These are phyloP conservation scores for Babesia ovata DNA, from an alignment of 169 alveolate species.

Conservation along the genomic window DNA sequence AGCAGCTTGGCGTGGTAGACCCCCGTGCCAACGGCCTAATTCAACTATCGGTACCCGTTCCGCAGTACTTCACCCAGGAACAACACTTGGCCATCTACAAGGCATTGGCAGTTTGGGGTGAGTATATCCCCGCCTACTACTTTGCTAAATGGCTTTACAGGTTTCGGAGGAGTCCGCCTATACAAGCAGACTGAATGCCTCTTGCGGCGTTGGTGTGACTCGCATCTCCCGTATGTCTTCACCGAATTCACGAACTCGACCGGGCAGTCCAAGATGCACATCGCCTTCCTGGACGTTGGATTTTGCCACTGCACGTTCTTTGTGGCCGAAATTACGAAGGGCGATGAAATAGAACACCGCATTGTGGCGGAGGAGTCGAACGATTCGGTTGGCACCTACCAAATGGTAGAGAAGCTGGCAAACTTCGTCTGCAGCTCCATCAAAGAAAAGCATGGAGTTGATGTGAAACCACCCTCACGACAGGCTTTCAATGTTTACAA, in stretches of 20 bases:
- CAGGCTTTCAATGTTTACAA: constrained; percentile 50
- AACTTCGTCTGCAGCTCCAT: constrained; percentile 24
- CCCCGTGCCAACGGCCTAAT: constrained; percentile 17
- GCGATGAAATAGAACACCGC: constrained; percentile 9
- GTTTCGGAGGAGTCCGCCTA: constrained; percentile 16
- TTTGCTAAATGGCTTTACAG: background rate
- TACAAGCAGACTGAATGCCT: constrained; percentile 57
- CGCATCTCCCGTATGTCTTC: constrained; percentile 61
- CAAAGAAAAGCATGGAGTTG: background rate
- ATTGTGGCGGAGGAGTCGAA: constrained; percentile 47
- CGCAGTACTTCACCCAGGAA: constrained; percentile 40
- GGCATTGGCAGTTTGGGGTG: constrained; percentile 36
- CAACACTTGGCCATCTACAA: constrained; percentile 6
- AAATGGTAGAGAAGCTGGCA: constrained; percentile 42
- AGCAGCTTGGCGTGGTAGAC: constrained; percentile 5
- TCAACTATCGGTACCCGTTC: constrained; percentile 26
- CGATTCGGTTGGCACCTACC: constrained; percentile 58
- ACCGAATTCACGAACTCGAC: constrained; percentile 12
- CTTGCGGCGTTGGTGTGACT: constrained; percentile 50
- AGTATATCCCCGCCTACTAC: background rate
- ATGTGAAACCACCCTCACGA: constrained; percentile 34
- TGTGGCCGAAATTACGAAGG: constrained; percentile 48
- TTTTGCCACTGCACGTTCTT: constrained; percentile 57
- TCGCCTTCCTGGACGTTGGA: constrained; percentile 68
- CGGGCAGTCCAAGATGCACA: constrained; percentile 17